phyloP scores from a whole-genome alignment of 768 basidiomycete genomes.

The Multifurca ochricompacta region DNA sequence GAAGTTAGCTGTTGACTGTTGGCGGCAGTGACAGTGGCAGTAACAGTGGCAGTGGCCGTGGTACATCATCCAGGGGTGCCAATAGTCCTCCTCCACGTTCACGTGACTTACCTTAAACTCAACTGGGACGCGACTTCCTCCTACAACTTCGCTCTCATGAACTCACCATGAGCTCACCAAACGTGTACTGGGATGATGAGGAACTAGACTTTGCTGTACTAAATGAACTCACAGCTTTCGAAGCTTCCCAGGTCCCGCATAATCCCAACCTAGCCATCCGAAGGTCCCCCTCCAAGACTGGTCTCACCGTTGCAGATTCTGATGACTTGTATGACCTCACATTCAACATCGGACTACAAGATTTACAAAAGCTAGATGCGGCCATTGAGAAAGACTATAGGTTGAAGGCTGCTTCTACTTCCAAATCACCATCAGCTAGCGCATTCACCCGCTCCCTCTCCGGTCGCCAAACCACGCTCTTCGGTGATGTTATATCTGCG shows the following conservation, averaged over 20 bases:
- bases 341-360: constrained; percentile 49
- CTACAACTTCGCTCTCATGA: constrained; percentile 37
- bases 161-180: constrained; percentile 67
- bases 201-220: constrained; percentile 52
- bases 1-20: neutral
- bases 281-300: constrained; percentile 19
- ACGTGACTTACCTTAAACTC: constrained; percentile 7
- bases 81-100: neutral
- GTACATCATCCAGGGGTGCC: too few species aligned
- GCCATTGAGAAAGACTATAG: constrained; percentile 43
- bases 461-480: constrained; percentile 58
- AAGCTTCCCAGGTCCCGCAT: constrained; percentile 42
- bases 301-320: constrained; percentile 34
- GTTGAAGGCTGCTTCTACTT: constrained; percentile 32
- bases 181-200: constrained; percentile 59
- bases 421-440: constrained; percentile 28
- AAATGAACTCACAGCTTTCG: constrained; percentile 60
- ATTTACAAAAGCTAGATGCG: constrained; percentile 46
- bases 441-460: constrained; percentile 25
- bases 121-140: neutral
- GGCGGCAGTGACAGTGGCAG: neutral
- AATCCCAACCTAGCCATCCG: constrained; percentile 19
- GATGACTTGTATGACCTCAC: constrained; percentile 30
- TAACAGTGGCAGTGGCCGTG: neutral
- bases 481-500: constrained; percentile 45